Conservation (phyloP, 352 stramenopile species). For the Globisporangium mamillatum region DNA sequence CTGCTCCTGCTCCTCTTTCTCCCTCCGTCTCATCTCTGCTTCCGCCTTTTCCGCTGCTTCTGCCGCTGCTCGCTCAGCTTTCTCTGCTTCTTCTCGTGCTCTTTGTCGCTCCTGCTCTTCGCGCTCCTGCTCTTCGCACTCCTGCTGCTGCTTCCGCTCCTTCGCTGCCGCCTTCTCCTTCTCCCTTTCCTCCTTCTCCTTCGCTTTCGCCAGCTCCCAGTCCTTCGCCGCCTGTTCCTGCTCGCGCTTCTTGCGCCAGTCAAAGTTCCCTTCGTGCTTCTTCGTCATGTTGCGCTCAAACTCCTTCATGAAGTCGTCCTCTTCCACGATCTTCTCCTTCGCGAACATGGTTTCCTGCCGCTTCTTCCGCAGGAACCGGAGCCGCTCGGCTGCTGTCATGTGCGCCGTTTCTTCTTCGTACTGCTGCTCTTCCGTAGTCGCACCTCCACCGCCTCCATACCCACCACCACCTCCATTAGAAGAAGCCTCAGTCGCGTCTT, state of each 20-base stretch:
- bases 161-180: conserved; percentile 25
- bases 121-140: conserved; percentile 29
- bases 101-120: conserved; percentile 23
- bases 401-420: conserved; percentile 55
- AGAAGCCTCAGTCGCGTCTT: neutral
- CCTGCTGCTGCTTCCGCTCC: conserved; percentile 19
- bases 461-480: neutral
- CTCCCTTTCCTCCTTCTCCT: conserved; percentile 30
- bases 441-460: neutral
- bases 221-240: conserved; percentile 14
- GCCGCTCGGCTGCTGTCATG: conserved; percentile 59
- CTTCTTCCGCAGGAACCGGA: conserved; percentile 63
- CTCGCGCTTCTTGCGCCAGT: conserved; percentile 17
- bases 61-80: conserved; percentile 35
- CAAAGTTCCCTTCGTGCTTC: conserved; percentile 32
- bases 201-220: neutral
- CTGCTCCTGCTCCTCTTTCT: conserved; percentile 28
- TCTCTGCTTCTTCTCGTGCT: conserved; percentile 12
- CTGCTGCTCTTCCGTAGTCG: conserved; percentile 26
- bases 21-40: conserved; percentile 11
- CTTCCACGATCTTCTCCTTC: conserved; percentile 40
- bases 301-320: conserved; percentile 69
- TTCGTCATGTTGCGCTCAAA: conserved; percentile 72
- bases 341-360: conserved; percentile 52
- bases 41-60: conserved; percentile 25